Percentiles rank a stretch among this genome's conserved stretches.
Evolutionary conservation across 345 rosid genomes (phyloP).

Genomic region (Nephelium lappaceum): DNA sequence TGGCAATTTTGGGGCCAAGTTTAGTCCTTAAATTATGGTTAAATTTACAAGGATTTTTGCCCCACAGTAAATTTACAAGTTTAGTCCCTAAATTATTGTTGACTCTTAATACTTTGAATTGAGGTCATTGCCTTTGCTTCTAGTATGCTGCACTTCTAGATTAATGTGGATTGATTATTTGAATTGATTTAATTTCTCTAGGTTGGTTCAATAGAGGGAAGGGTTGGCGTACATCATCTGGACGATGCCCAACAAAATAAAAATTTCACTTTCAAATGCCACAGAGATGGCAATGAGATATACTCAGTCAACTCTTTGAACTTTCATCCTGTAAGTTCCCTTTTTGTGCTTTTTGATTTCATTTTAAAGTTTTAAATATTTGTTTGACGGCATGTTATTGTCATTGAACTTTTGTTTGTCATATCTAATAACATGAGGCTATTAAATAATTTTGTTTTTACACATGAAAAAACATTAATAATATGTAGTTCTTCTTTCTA

Average conservation of each 20-base stretch:
- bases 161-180: background rate
- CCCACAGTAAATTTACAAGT: too few species aligned
- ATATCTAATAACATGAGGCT: background rate
- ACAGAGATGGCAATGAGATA: slow-evolving; percentile 85
- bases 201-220: slow-evolving; percentile 99
- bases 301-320: slow-evolving; percentile 94
- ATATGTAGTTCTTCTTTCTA: background rate
- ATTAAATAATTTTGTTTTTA: background rate
- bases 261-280: slow-evolving; percentile 98
- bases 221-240: slow-evolving; percentile 97
- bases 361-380: background rate
- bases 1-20: background rate
- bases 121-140: slow-evolving; percentile 1
- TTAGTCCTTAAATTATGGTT: background rate
- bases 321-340: slow-evolving; percentile 85
- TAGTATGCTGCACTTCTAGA: background rate
- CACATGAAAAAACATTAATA: background rate
- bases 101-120: background rate
- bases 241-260: slow-evolving; percentile 82
- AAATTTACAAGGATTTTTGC: background rate
- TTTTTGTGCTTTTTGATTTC: background rate
- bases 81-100: too few species aligned
- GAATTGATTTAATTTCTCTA: slow-evolving; percentile 24
- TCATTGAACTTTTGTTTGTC: background rate
- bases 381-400: background rate